phyloP scores from a whole-genome alignment of 352 stramenopile species.

The Thalassiosira livingstoniorum region DNA sequence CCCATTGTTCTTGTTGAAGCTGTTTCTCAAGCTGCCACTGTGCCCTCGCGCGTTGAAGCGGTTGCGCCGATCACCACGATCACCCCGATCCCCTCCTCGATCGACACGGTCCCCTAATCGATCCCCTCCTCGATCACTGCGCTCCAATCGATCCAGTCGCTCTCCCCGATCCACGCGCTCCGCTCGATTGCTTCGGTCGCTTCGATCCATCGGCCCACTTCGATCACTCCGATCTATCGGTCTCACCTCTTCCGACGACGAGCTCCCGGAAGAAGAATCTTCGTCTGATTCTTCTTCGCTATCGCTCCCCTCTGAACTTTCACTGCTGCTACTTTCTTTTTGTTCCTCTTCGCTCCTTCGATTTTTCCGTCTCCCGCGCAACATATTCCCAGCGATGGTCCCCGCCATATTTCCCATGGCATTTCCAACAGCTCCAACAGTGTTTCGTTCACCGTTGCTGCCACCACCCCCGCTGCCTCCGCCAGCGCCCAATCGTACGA shows the following conservation, averaged over 20 bases:
- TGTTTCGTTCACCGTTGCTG: too few relatives aligned
- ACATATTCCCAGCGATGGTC: neutral
- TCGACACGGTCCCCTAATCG: too few relatives aligned
- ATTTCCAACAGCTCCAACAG: too few relatives aligned
- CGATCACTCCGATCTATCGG: too few relatives aligned
- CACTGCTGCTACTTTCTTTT: neutral
- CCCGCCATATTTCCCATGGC: too few relatives aligned
- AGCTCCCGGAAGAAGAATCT: slow-evolving; percentile 13
- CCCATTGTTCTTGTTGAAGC: neutral
- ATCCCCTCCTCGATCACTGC: too few relatives aligned
- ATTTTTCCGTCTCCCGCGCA: neutral
- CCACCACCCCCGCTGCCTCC: too few relatives aligned
- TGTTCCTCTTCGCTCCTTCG: neutral
- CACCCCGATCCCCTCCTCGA: neutral
- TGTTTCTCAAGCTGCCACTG: neutral
- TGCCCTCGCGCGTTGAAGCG: neutral
- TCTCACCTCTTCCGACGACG: slow-evolving; percentile 22
- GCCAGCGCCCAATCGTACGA: too few relatives aligned
- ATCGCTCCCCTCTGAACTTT: neutral
- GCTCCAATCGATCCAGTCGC: too few relatives aligned
- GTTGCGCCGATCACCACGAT: neutral
- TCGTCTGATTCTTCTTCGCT: neutral
- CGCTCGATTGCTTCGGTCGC: too few relatives aligned
- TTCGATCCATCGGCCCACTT: too few relatives aligned
- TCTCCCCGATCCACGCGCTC: too few relatives aligned